A percentile compares a stretch with the other conserved stretches of the same genome.
phyloP scores from a whole-genome alignment of 1,139 yeast species.

The Zygosaccharomyces pseudobailii region DNA sequence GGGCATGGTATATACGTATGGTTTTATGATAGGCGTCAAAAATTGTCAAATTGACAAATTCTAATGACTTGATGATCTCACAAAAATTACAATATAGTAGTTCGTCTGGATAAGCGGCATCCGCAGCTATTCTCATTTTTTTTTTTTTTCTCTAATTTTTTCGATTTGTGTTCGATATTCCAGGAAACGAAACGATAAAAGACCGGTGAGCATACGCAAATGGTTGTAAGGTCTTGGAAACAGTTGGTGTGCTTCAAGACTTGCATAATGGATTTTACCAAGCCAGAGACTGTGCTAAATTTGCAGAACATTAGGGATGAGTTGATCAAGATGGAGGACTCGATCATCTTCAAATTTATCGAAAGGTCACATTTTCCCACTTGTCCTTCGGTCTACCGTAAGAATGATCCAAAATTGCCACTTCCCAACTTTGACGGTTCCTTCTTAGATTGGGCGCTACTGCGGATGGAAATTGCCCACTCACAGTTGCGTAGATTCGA shows the following conservation, averaged over 20 bases:
- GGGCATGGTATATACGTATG: not conserved
- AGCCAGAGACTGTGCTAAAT: constrained; percentile 78
- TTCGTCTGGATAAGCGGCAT: too few species aligned
- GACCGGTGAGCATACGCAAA: not conserved
- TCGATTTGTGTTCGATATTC: not conserved
- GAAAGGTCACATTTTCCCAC: constrained; percentile 86
- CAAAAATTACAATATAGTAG: too few species aligned
- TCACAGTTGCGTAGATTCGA: constrained; percentile 85
- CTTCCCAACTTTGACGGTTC: constrained; percentile 73
- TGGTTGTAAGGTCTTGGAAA: not conserved
- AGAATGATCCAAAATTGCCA: constrained; percentile 43
- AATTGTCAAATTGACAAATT: not conserved
- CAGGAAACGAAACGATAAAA: not conserved
- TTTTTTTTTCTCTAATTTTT: not conserved
- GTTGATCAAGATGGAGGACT: constrained; percentile 90
- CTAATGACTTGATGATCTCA: not conserved
- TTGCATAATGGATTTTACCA: constrained; percentile 68
- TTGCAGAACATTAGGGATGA: constrained; percentile 78
- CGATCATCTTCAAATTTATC: constrained; percentile 85
- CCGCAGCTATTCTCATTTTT: not conserved
- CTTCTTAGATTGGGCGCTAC: constrained; percentile 79
- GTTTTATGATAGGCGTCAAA: not conserved
- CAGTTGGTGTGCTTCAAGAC: not conserved
- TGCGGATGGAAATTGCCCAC: constrained; percentile 72
- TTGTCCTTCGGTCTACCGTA: constrained; percentile 69